Conservation (phyloP, 2,329 filamentous ascomycete genomes). For the Ophiostoma montium region DNA sequence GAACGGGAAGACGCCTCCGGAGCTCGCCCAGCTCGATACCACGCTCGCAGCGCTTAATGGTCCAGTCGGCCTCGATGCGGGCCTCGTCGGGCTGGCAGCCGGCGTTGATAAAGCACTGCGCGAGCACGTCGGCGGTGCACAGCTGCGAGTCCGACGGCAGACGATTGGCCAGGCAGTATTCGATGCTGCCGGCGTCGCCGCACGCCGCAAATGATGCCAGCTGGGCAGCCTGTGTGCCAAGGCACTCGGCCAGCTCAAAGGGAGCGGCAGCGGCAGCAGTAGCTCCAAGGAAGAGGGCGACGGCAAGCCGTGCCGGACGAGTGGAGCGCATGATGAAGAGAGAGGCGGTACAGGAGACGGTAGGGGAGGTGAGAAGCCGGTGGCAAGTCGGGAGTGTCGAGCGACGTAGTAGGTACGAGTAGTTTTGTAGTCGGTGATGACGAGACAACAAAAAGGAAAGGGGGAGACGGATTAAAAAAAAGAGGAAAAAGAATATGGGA, state of each 20-base stretch:
- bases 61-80: constrained; percentile 20
- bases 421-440: neutral
- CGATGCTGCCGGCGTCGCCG: constrained; percentile 27
- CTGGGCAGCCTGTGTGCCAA: constrained; percentile 24
- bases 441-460: neutral
- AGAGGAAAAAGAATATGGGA: neutral
- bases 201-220: constrained; percentile 29
- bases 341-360: neutral
- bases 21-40: constrained; percentile 11
- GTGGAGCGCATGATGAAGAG: neutral
- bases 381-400: too few relatives aligned
- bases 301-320: neutral
- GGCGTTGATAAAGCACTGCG: constrained; percentile 23
- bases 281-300: neutral
- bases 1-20: constrained; percentile 9
- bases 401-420: neutral
- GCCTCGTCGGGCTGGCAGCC: constrained; percentile 24
- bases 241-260: constrained; percentile 18
- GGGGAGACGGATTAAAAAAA: neutral
- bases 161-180: constrained; percentile 26
- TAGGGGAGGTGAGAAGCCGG: neutral
- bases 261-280: neutral
- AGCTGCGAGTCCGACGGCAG: constrained; percentile 12
- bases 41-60: constrained; percentile 21
- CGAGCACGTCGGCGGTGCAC: constrained; percentile 19